Base-by-base conservation (phyloP, 2,329 filamentous ascomycete species). In the Alternaria atra region DNA sequence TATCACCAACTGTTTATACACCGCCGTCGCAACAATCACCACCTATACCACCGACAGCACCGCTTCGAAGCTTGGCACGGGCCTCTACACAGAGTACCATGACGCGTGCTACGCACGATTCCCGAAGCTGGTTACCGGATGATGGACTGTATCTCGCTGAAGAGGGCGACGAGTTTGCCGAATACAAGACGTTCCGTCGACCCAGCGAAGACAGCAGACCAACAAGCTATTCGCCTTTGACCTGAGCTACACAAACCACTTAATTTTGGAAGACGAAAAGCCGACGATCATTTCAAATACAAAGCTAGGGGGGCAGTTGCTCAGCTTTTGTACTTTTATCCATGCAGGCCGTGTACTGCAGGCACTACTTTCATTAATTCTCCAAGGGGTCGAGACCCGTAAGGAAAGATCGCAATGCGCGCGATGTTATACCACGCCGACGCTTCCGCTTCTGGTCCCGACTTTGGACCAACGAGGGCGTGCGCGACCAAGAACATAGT, bases 111-210 rank as follows among this genome's bases (percentile, higher is more conserved):
- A 65, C 63, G 17, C 68, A 60, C 35, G 57, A 63, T 20, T 70
- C 70, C 4, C 52, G 65, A 34, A 71, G 69, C 37, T 71, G 70
- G 70, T 42, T 73, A 23, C 70, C 70, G n/a, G 66, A 69, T 1
- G 69, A 70, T 23, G 70, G 67, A 6, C 25, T 73, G 29, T 72
- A 70, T 43, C 57, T 72, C 9, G 58, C 70, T 13, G 63, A 70
- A 15, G 70, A 71, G 15, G 69, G 67, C 1, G 66, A 61, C 8
- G 64, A 63, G 10, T 56, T 61, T 5, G 64, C 68, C 47, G 62
- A 60, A 13, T 71, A 65, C 50, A 64, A 61, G 37, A 63, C 63
- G 15, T 70, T 67, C 29, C 53, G 55, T 34, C 56, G 64, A 44
- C 55, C 58, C 20, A 60, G 55, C 32, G 44, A 68, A 39, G 58